phyloP scores from a whole-genome alignment of 306 rosid genomes.

The Prunus mume region DNA sequence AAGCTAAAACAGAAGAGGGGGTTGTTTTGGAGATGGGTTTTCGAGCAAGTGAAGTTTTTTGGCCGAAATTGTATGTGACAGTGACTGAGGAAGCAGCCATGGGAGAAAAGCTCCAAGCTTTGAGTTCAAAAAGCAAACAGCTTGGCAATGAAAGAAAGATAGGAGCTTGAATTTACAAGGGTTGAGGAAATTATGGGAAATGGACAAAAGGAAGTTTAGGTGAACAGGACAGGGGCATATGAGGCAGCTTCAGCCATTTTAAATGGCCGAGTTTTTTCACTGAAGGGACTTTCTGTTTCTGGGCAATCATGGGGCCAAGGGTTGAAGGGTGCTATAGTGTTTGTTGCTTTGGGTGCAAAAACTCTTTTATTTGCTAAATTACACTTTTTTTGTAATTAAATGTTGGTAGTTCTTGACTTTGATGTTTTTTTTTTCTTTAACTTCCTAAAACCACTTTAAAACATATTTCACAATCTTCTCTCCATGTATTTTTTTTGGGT shows the following conservation, averaged over 20 bases:
- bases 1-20: neutral
- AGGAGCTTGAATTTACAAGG: neutral
- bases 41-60: neutral
- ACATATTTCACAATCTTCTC: too few relatives aligned
- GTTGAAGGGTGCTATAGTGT: neutral
- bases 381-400: neutral
- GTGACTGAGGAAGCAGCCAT: conserved; percentile 33
- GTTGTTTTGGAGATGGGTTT: conserved; percentile 11
- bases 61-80: conserved; percentile 5
- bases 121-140: neutral
- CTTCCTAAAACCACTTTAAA: too few relatives aligned
- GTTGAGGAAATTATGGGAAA: neutral
- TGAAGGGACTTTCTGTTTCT: neutral
- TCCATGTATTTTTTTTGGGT: too few relatives aligned
- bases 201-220: neutral
- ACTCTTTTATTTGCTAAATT: neutral
- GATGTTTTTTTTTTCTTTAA: too few relatives aligned
- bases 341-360: neutral
- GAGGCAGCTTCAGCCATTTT: neutral
- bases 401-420: neutral
- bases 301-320: neutral
- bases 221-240: neutral
- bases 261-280: neutral
- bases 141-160: neutral
- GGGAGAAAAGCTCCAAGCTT: neutral